phyloP scores from a whole-genome alignment of 2,329 filamentous ascomycete genomes.

The Ophiocordyceps camponoti-leonardi region DNA sequence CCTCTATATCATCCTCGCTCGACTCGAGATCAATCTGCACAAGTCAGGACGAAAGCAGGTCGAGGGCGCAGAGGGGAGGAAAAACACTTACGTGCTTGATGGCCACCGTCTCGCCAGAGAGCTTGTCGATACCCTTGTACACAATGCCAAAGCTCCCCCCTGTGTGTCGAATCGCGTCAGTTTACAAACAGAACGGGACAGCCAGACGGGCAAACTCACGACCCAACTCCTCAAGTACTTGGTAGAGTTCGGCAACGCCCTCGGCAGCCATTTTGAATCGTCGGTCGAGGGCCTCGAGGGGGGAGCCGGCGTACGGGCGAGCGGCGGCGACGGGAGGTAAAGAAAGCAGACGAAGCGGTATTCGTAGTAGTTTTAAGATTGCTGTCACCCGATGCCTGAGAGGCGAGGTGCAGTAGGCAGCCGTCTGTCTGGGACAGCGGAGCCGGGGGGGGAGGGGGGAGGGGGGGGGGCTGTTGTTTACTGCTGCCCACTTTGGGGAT shows the following conservation, averaged over 20 bases:
- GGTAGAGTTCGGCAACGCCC: slow-evolving; percentile 70
- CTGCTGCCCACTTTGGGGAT: slow-evolving; percentile 19
- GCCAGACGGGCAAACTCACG: slow-evolving; percentile 40
- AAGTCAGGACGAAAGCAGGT: background rate
- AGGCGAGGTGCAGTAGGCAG: background rate
- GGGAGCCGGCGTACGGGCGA: slow-evolving; percentile 1
- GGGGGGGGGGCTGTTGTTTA: slow-evolving; percentile 17
- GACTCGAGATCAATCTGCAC: slow-evolving; percentile 90
- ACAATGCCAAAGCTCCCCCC: slow-evolving; percentile 93
- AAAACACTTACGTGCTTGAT: slow-evolving; percentile 80
- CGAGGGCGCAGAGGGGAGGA: too few relatives aligned
- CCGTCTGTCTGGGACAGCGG: slow-evolving; percentile 15
- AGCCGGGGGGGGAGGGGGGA: slow-evolving; percentile 2
- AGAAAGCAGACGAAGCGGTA: slow-evolving; percentile 1
- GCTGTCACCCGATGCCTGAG: background rate
- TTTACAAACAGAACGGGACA: background rate
- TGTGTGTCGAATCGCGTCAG: slow-evolving; percentile 18
- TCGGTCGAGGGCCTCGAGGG: background rate
- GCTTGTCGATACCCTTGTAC: slow-evolving; percentile 87
- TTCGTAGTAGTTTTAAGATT: background rate
- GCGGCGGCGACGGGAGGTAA: background rate
- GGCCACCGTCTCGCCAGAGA: slow-evolving; percentile 82
- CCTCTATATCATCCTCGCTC: slow-evolving; percentile 94
- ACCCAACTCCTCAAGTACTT: slow-evolving; percentile 90
- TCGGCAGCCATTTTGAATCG: slow-evolving; percentile 34